Conservation (phyloP, 129 eudicot genomes). For the Lactuca saligna region DNA sequence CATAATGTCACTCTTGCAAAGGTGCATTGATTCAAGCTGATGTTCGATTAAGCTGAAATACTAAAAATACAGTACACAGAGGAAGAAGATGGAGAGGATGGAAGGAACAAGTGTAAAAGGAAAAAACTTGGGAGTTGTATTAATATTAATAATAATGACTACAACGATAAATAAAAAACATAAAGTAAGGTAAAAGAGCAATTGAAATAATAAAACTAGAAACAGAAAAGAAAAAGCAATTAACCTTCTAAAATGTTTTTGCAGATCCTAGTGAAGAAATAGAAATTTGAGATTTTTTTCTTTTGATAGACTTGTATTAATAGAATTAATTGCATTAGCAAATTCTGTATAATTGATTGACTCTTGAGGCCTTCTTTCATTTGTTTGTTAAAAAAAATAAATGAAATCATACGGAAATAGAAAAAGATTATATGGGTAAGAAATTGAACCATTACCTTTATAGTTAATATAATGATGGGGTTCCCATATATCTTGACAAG, state of each 20-base stretch:
- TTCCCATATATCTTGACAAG: constrained; percentile 77
- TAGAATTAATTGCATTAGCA: constrained; percentile 61
- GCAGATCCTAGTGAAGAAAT: constrained; percentile 78
- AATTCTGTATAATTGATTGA: constrained; percentile 62
- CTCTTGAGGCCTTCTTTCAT: constrained; percentile 67
- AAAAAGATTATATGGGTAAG: not conserved
- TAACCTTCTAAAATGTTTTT: constrained; percentile 73
- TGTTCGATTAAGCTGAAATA: no score
- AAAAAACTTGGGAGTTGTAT: no score
- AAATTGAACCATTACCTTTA: constrained; percentile 50
- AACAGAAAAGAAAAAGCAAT: constrained; percentile 1
- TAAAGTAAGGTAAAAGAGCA: no score
- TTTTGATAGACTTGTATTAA: constrained; percentile 57
- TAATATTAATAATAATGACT: no score
- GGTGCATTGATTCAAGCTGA: no score
- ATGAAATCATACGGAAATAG: not conserved
- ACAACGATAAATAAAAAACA: no score
- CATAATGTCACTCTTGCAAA: no score
- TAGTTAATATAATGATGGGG: constrained; percentile 65
- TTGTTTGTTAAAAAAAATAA: constrained; percentile 44
- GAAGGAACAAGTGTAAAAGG: no score
- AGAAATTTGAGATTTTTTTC: constrained; percentile 63
- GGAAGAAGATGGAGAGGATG: no score
- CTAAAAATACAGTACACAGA: no score
- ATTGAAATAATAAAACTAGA: no score